Conservation (phyloP, 176 grass and related monocot genomes). For the Aegilops speltoides region DNA sequence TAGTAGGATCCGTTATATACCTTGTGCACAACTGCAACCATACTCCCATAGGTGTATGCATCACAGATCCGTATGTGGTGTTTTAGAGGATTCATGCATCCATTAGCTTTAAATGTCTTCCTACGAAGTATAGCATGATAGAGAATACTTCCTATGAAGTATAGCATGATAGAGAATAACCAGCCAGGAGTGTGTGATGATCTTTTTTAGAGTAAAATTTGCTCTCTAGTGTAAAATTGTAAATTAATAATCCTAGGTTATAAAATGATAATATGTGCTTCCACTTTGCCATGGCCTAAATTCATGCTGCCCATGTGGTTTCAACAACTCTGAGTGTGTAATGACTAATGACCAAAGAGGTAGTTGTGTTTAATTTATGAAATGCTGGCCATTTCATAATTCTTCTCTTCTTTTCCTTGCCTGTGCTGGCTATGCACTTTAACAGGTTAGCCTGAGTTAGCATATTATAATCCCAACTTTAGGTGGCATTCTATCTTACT, state of each 20-base stretch:
- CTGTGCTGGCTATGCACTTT: background rate
- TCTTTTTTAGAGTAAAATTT: background rate
- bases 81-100: background rate
- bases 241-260: background rate
- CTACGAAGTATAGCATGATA: background rate
- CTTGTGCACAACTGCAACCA: background rate
- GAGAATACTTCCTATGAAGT: constrained; percentile 2
- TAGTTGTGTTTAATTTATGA: background rate
- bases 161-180: constrained; percentile 7
- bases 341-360: background rate
- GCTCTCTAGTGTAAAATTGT: background rate
- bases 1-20: background rate
- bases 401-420: background rate
- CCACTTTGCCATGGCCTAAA: background rate
- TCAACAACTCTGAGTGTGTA: background rate
- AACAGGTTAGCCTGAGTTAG: background rate
- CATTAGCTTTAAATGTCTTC: background rate
- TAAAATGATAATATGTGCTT: background rate
- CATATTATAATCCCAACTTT: background rate
- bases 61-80: background rate
- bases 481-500: background rate
- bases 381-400: background rate
- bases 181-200: background rate
- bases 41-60: background rate
- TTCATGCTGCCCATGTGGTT: background rate